Evolutionary conservation across 768 basidiomycete species (phyloP).

Genomic region (Phlegmacium glaucopus): DNA sequence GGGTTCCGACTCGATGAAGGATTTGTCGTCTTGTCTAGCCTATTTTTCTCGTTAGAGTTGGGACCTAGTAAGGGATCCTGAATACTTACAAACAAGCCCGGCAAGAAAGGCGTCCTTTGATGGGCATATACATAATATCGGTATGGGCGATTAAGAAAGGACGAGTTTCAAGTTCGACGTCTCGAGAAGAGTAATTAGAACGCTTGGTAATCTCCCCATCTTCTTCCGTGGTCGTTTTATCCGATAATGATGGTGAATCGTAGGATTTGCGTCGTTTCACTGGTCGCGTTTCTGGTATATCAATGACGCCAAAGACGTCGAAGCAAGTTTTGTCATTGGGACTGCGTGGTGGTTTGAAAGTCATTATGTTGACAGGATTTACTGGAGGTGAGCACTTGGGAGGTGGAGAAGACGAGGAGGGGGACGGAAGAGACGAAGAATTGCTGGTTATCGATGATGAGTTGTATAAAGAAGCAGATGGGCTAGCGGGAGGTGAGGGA

Average conservation of each 20-base stretch:
- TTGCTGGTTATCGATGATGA: background rate
- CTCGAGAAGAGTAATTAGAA: background rate
- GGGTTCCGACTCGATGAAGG: conserved; percentile 5
- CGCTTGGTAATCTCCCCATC: background rate
- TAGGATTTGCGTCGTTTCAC: conserved; percentile 12
- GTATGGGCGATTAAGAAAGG: conserved; percentile 26
- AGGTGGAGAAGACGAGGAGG: background rate
- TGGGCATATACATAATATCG: conserved; percentile 35
- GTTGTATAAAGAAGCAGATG: background rate
- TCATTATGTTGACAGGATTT: background rate
- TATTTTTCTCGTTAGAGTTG: conserved; percentile 4
- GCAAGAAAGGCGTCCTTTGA: conserved; percentile 30
- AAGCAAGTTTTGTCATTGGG: background rate
- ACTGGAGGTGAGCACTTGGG: background rate
- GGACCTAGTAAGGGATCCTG: too few relatives aligned
- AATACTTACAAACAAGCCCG: conserved; percentile 38
- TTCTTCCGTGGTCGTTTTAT: background rate
- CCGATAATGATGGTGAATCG: background rate
- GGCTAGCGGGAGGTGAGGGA: conserved; percentile 4
- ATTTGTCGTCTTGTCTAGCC: conserved; percentile 8
- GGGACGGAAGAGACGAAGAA: background rate
- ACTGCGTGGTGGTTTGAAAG: background rate
- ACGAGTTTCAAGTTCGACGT: background rate
- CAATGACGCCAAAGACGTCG: background rate
- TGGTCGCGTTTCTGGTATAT: conserved; percentile 2